phyloP scores from a whole-genome alignment of 2,329 filamentous ascomycete genomes.

The Penicillium sclerotiorum region DNA sequence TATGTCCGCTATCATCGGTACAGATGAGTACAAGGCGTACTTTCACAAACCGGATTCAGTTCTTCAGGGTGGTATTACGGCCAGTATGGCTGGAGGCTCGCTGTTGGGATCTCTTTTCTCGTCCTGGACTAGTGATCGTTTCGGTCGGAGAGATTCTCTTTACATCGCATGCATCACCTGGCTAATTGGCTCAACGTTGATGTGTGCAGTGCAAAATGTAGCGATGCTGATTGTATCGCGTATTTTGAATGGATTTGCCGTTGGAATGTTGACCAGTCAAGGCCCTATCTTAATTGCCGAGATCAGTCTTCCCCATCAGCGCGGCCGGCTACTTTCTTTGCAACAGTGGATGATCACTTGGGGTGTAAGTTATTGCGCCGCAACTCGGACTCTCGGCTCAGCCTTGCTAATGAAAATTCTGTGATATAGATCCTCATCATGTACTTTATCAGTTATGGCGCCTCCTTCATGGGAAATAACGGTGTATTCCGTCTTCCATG shows the following conservation, averaged over 20 bases:
- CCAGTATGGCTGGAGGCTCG: constrained; percentile 70
- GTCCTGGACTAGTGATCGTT: constrained; percentile 54
- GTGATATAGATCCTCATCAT: constrained; percentile 33
- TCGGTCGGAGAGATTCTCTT: constrained; percentile 53
- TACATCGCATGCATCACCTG: constrained; percentile 27
- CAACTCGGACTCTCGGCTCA: constrained; percentile 41
- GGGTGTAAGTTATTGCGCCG: constrained; percentile 64
- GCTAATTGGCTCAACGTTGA: constrained; percentile 56
- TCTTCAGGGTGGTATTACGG: constrained; percentile 67
- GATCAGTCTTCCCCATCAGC: constrained; percentile 20
- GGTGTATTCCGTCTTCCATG: constrained; percentile 59
- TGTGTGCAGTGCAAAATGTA: constrained; percentile 62
- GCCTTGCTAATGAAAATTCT: not conserved
- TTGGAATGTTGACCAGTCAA: constrained; percentile 70
- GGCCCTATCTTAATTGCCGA: constrained; percentile 42
- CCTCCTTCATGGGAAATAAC: constrained; percentile 37
- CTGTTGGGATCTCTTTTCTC: constrained; percentile 57
- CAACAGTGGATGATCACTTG: constrained; percentile 74
- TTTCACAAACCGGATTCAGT: constrained; percentile 38
- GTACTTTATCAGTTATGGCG: constrained; percentile 21
- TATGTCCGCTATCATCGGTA: constrained; percentile 22
- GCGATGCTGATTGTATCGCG: constrained; percentile 70
- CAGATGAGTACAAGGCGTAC: constrained; percentile 44
- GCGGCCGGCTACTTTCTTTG: constrained; percentile 55
- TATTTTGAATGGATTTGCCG: constrained; percentile 67